Conservation (phyloP, 768 basidiomycete genomes). For the Macrocybe gigantea region DNA sequence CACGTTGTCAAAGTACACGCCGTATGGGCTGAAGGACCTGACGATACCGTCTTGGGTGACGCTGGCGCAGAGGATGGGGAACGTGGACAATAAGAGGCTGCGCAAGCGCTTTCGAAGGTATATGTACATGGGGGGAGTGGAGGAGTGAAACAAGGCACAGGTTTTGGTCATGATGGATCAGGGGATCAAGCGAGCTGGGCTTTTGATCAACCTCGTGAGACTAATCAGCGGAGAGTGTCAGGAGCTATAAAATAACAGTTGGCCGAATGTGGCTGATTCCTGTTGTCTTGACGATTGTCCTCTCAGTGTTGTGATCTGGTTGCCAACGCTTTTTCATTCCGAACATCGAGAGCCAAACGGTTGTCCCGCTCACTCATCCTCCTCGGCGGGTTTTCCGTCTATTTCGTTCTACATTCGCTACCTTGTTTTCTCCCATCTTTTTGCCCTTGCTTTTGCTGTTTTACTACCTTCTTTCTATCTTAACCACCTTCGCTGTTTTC, state of each 20-base stretch:
- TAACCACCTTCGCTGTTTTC: slow-evolving; percentile 11
- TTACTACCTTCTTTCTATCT: slow-evolving; percentile 20
- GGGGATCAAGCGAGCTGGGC: slow-evolving; percentile 4
- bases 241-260: slow-evolving; percentile 7
- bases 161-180: slow-evolving; percentile 5
- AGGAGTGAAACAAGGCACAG: slow-evolving; percentile 14
- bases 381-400: slow-evolving; percentile 21
- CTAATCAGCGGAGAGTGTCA: neutral
- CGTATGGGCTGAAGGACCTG: slow-evolving; percentile 71
- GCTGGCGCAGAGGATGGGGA: slow-evolving; percentile 58
- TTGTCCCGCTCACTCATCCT: slow-evolving; percentile 31
- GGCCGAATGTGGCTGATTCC: slow-evolving; percentile 4
- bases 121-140: slow-evolving; percentile 62
- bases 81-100: slow-evolving; percentile 44
- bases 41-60: slow-evolving; percentile 72
- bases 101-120: slow-evolving; percentile 60
- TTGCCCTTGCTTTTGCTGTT: slow-evolving; percentile 15
- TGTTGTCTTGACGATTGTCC: slow-evolving; percentile 41
- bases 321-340: slow-evolving; percentile 26
- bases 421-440: slow-evolving; percentile 13
- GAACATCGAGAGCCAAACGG: slow-evolving; percentile 16
- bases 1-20: slow-evolving; percentile 47
- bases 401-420: slow-evolving; percentile 21
- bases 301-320: slow-evolving; percentile 23
- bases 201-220: too few relatives aligned